Evolutionary conservation across 2,329 filamentous ascomycete genomes (phyloP).

Genomic region (Coniella vitis): DNA sequence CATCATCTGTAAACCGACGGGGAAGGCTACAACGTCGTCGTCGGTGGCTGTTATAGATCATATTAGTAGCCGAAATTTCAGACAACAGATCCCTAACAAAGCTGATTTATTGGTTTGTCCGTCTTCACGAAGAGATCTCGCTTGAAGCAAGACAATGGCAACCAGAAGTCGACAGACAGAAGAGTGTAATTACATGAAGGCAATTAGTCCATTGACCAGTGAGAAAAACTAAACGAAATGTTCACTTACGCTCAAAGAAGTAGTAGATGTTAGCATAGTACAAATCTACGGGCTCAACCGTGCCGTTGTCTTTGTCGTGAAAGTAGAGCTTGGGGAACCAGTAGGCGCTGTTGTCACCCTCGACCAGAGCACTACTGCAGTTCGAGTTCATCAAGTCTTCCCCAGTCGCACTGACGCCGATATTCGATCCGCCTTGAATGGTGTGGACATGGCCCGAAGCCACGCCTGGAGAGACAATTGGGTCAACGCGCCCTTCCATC

Average conservation of each 20-base stretch:
- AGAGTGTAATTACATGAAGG: too few relatives aligned
- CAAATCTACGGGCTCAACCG: slow-evolving; percentile 58
- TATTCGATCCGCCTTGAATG: slow-evolving; percentile 64
- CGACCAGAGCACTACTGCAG: slow-evolving; percentile 65
- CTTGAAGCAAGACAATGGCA: neutral
- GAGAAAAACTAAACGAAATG: too few relatives aligned
- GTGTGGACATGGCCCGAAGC: slow-evolving; percentile 60
- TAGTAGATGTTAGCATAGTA: slow-evolving; percentile 76
- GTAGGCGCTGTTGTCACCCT: slow-evolving; percentile 66
- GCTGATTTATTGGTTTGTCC: too few relatives aligned
- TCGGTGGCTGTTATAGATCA: slow-evolving; percentile 35
- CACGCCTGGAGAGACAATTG: slow-evolving; percentile 57
- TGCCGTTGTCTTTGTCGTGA: slow-evolving; percentile 52
- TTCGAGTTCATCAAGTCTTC: slow-evolving; percentile 51
- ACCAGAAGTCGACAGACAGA: neutral
- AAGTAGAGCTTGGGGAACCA: slow-evolving; percentile 71
- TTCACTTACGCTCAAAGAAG: slow-evolving; percentile 49
- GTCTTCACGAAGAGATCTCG: too few relatives aligned
- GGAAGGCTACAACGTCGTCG: slow-evolving; percentile 64
- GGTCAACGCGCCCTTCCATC: slow-evolving; percentile 56
- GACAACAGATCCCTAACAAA: too few relatives aligned
- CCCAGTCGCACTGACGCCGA: slow-evolving; percentile 55
- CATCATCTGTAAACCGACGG: slow-evolving; percentile 63
- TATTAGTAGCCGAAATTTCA: too few relatives aligned
- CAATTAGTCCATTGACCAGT: too few relatives aligned